Conservation (phyloP, 306 rosid genomes). For the Mimosa pudica region DNA sequence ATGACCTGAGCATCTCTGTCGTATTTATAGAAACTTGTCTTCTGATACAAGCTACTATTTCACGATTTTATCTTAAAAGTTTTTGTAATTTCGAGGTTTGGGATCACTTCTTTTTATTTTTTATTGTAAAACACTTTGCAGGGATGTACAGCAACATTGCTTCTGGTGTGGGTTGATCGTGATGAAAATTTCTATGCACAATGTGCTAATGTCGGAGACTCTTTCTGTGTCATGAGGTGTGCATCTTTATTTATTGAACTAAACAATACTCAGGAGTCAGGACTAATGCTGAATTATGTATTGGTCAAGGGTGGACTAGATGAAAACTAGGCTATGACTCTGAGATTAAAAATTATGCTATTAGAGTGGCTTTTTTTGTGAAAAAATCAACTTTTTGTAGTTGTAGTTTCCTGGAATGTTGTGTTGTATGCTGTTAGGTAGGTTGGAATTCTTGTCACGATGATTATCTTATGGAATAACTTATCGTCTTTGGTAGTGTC, state of each 20-base stretch:
- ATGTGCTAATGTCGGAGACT: constrained; percentile 98
- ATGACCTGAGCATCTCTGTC: neutral
- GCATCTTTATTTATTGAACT: constrained; percentile 33
- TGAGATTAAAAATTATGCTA: constrained; percentile 23
- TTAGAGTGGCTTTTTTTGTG: constrained; percentile 1
- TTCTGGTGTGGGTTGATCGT: constrained; percentile 82
- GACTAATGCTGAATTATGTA: constrained; percentile 30
- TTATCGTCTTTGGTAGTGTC: constrained; percentile 57
- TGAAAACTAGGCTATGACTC: constrained; percentile 5
- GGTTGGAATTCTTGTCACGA: constrained; percentile 18
- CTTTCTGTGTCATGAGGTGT: constrained; percentile 82
- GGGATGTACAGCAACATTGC: constrained; percentile 99
- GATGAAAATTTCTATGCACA: constrained; percentile 71
- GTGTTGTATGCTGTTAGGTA: neutral
- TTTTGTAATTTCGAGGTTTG: constrained; percentile 19
- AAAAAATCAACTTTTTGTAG: neutral
- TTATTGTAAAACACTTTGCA: constrained; percentile 45
- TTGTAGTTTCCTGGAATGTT: constrained; percentile 16
- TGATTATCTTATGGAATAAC: constrained; percentile 13
- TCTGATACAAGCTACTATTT: neutral
- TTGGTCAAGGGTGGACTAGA: constrained; percentile 33
- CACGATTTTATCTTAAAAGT: constrained; percentile 7
- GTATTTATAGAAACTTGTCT: constrained; percentile 9
- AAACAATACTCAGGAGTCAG: constrained; percentile 31
- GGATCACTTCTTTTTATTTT: constrained; percentile 17